Evolutionary conservation across 805 yeast genomes (phyloP), one percentile per base, ranked within the genome.

Genomic region (Hanseniaspora occidentalis): DNA sequence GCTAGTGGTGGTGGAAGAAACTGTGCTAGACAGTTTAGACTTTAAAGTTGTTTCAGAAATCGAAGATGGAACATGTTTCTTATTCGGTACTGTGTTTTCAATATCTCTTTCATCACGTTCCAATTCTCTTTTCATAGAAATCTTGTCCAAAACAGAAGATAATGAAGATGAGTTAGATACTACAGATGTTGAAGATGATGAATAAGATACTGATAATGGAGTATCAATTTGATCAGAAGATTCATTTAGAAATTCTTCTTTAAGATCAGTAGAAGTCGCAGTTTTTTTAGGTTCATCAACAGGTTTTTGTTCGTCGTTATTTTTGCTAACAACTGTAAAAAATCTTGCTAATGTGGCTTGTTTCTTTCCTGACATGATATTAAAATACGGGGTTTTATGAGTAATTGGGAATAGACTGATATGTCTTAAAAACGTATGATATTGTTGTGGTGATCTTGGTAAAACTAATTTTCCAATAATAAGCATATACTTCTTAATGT

Each of bases 271-370:
- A n/a, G n/a, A 25, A 25, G 5, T 25, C n/a, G 29, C 29, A 25
- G 26, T 25, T 14, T 25, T 25, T 7, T 25, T 8, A n/a, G n/a
- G n/a, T n/a, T n/a, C n/a, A n/a, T n/a, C n/a, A n/a, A n/a, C n/a
- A n/a, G n/a, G n/a, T n/a, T n/a, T n/a, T n/a, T n/a, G n/a, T n/a
- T n/a, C n/a, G n/a, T 38, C 31, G 22, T 22, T 35, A 33, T 14
- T 36, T 31, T 50, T 45, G 41, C 52, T 52, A 31, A 47, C 48
- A 8, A 55, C 45, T 17, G 56, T 47, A 46, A 58, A 57, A 42
- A 58, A 58, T 34, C 54, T 50, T 8, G 55, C 57, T 45, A 58
- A 46, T 13, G 62, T 58, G 14, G 53, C 55, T 40, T 58, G 62
- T 45, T 50, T 52, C 39, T 45, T 44, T 20, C 34, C 18, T 29